Percentiles rank a stretch among this genome's conserved stretches.
Evolutionary conservation across 306 rosid species (phyloP).

Genomic region (Vachellia pachyceras): DNA sequence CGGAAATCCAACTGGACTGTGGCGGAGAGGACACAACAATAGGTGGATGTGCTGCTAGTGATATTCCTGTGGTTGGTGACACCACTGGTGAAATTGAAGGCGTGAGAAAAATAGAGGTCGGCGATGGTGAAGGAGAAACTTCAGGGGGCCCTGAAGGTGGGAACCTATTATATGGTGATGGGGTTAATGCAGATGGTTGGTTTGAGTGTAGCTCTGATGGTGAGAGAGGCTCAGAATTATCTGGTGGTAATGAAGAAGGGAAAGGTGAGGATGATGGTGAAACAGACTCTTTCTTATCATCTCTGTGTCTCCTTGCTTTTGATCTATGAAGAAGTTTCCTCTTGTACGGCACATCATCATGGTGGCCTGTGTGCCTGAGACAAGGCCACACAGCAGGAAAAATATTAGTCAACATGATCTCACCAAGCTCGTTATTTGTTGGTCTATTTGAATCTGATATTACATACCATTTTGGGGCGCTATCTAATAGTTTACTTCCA

Average conservation of each 20-base stretch:
- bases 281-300: constrained; percentile 9
- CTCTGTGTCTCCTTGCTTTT: constrained; percentile 21
- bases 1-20: constrained; percentile 37
- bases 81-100: constrained; percentile 42
- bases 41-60: constrained; percentile 50
- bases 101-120: constrained; percentile 31
- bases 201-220: constrained; percentile 47
- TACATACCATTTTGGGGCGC: not conserved
- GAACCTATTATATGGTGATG: not conserved
- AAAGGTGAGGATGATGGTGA: constrained; percentile 21
- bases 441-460: not conserved
- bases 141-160: not conserved
- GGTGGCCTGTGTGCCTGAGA: constrained; percentile 55
- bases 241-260: constrained; percentile 22
- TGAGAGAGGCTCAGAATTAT: not conserved
- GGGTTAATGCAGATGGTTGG: constrained; percentile 49
- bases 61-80: constrained; percentile 44
- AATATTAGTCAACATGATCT: constrained; percentile 17
- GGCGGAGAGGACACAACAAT: constrained; percentile 36
- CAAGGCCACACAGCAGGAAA: constrained; percentile 13
- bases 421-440: constrained; percentile 20
- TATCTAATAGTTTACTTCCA: not conserved
- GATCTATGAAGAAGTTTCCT: constrained; percentile 55
- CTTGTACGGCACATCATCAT: constrained; percentile 36
- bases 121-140: constrained; percentile 36